A percentile compares a stretch with the other conserved stretches of the same genome.
phyloP scores from a whole-genome alignment of 2,329 filamentous ascomycete genomes.

The Dothistroma septosporum region DNA sequence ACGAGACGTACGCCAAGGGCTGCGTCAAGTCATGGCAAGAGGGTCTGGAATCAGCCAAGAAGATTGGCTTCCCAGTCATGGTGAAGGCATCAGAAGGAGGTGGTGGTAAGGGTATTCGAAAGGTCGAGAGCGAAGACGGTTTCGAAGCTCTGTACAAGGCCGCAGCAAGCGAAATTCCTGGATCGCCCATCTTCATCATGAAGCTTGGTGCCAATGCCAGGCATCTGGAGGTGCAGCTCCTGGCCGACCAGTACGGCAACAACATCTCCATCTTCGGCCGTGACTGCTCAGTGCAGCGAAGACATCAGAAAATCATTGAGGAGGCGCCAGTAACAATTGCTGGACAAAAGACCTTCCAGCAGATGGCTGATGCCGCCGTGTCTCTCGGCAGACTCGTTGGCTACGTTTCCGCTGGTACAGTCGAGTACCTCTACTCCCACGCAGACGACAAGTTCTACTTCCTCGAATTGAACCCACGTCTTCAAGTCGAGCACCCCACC shows the following conservation, averaged over 20 bases:
- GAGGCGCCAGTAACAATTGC: conserved; percentile 97
- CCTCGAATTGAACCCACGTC: conserved; percentile 94
- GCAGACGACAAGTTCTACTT: conserved; percentile 99
- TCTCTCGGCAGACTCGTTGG: conserved; percentile 90
- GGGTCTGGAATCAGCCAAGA: conserved; percentile 76
- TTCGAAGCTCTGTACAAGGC: conserved; percentile 90
- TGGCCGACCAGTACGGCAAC: conserved; percentile 99
- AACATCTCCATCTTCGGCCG: conserved; percentile 98
- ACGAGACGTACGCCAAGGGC: conserved; percentile 80
- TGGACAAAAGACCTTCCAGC: conserved; percentile 79
- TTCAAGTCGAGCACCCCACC: conserved; percentile 98
- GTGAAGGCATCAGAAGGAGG: conserved; percentile 99
- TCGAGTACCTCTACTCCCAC: conserved; percentile 98
- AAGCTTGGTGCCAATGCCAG: conserved; percentile 94
- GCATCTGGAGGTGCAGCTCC: conserved; percentile 93
- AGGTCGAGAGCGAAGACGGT: conserved; percentile 78
- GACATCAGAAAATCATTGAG: conserved; percentile 99
- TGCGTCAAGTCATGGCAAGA: conserved; percentile 88
- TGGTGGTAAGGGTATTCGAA: conserved; percentile 98
- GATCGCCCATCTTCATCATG: conserved; percentile 99
- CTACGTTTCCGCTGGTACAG: conserved; percentile 97
- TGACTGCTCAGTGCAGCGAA: conserved; percentile 96
- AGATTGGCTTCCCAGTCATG: conserved; percentile 99
- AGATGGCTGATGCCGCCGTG: conserved; percentile 95
- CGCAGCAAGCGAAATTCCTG: conserved; percentile 93